phyloP scores from a whole-genome alignment of 306 rosid species.

The Lathyrus sativus region DNA sequence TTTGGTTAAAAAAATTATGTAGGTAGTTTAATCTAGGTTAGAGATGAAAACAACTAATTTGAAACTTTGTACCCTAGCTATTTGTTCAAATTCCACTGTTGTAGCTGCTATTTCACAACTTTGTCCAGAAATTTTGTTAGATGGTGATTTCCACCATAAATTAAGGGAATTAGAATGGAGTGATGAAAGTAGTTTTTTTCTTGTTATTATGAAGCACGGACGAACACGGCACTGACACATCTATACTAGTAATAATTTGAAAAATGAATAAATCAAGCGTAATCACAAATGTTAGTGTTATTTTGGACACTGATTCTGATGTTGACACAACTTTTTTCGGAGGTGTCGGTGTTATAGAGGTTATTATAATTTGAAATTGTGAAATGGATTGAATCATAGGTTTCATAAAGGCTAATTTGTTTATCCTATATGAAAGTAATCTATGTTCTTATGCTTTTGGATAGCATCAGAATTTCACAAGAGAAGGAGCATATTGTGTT shows the following conservation, averaged over 20 bases:
- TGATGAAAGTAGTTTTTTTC: too few relatives aligned
- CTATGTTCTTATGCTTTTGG: conserved; percentile 4
- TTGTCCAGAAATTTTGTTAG: background rate
- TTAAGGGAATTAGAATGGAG: too few relatives aligned
- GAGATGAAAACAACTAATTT: too few relatives aligned
- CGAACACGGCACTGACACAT: too few relatives aligned
- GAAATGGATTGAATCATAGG: background rate
- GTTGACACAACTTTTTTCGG: too few relatives aligned
- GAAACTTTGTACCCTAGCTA: background rate
- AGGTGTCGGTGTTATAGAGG: too few relatives aligned
- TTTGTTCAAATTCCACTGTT: background rate
- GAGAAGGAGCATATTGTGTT: conserved; percentile 42
- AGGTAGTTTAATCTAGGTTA: too few relatives aligned
- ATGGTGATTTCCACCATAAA: background rate
- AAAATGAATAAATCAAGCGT: too few relatives aligned
- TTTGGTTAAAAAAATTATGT: background rate
- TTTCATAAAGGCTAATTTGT: conserved; percentile 1
- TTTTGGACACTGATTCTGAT: too few relatives aligned
- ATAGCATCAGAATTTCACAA: conserved; percentile 51
- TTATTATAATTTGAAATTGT: conserved; percentile 7
- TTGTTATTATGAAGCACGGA: too few relatives aligned
- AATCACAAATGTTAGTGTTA: too few relatives aligned
- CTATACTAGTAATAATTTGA: too few relatives aligned
- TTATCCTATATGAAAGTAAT: conserved; percentile 15
- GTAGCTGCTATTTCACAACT: background rate